Conservation (phyloP, 2,329 filamentous ascomycete species). For the Nemania sp. region DNA sequence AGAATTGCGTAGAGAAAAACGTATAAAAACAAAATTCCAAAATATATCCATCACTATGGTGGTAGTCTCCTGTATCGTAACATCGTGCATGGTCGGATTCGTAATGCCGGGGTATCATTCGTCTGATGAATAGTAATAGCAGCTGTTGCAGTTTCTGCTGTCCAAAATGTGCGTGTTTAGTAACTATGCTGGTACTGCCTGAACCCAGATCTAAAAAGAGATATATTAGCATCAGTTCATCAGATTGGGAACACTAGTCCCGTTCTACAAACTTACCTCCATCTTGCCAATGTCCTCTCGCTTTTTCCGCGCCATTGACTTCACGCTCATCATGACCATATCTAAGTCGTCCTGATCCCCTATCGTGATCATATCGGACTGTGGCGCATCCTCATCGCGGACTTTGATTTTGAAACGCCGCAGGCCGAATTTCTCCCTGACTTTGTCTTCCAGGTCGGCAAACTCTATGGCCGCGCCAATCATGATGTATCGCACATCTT, state of each 20-base stretch:
- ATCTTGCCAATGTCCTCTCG: constrained; percentile 85
- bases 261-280: constrained; percentile 68
- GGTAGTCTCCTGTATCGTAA: constrained; percentile 35
- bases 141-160: constrained; percentile 3
- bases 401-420: constrained; percentile 86
- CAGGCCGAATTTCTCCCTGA: constrained; percentile 85
- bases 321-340: constrained; percentile 75
- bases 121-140: constrained; percentile 30
- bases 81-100: constrained; percentile 36
- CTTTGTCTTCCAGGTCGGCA: constrained; percentile 73
- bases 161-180: constrained; percentile 27
- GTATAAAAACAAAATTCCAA: constrained; percentile 3
- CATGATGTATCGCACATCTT: constrained; percentile 93
- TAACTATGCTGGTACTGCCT: constrained; percentile 47
- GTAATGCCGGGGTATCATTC: constrained; percentile 42
- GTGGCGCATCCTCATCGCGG: constrained; percentile 72
- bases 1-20: constrained; percentile 4
- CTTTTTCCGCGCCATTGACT: constrained; percentile 70
- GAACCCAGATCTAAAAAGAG: constrained; percentile 50
- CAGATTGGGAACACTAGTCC: not conserved
- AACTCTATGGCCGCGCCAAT: constrained; percentile 74
- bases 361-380: constrained; percentile 92
- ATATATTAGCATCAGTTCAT: constrained; percentile 32
- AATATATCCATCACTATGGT: constrained; percentile 22
- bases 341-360: constrained; percentile 95